These are phyloP conservation scores for Emiliania huxleyi DNA, from an alignment of 78 protist genomes.

Conservation along the genomic window DNA sequence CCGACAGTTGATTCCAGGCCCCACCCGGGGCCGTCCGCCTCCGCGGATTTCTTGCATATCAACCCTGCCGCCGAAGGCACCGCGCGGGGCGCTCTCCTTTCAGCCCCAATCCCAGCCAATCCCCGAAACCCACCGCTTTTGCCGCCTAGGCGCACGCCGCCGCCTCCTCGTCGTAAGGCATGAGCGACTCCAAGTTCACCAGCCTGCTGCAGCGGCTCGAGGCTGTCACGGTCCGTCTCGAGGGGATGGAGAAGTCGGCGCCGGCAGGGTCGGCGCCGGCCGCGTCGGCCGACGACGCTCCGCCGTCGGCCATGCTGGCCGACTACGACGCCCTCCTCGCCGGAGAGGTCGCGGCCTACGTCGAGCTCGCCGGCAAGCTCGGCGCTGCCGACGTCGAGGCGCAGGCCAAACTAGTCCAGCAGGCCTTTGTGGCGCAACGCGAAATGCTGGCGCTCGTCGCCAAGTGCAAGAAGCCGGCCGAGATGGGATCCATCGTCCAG, in stretches of 20 bases:
- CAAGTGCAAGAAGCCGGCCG: slow-evolving; percentile 7
- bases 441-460: not conserved
- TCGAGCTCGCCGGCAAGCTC: not conserved
- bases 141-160: no score
- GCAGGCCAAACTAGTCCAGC: not conserved
- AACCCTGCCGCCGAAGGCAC: no score
- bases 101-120: no score
- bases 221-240: not conserved
- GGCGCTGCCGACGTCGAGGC: not conserved
- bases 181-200: no score
- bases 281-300: not conserved
- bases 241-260: not conserved
- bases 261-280: not conserved
- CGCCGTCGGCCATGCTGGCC: not conserved
- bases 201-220: not conserved
- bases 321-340: not conserved
- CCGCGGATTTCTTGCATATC: no score
- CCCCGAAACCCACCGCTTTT: no score
- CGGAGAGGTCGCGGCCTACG: not conserved
- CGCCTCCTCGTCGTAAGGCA: no score
- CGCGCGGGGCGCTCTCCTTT: no score
- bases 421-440: not conserved
- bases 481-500: not conserved
- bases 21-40: no score
- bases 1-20: no score